Evolutionary conservation across 179 eudicot species (phyloP).

Genomic region (Beta corolliflora): DNA sequence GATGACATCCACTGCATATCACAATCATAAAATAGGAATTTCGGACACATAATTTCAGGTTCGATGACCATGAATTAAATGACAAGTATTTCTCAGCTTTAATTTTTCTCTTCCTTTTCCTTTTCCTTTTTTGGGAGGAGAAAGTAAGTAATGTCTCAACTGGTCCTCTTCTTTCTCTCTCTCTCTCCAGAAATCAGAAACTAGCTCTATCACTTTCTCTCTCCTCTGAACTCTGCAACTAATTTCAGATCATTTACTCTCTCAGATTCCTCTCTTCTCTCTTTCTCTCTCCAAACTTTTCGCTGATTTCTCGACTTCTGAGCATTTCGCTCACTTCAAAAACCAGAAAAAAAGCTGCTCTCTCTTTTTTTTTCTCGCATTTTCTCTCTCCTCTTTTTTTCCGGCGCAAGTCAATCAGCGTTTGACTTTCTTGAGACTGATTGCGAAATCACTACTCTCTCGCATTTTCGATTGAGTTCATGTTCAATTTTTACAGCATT

Average conservation of each 20-base stretch:
- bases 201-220: conserved; percentile 9
- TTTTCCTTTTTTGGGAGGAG: neutral
- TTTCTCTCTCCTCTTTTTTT: neutral
- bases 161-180: neutral
- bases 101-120: neutral
- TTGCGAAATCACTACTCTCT: neutral
- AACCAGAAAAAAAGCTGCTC: neutral
- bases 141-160: neutral
- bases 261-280: conserved; percentile 31
- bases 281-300: conserved; percentile 19
- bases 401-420: conserved; percentile 31
- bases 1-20: too few species aligned
- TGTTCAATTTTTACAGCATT: neutral
- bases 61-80: neutral
- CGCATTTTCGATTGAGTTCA: neutral
- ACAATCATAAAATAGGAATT: too few species aligned
- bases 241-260: conserved; percentile 41
- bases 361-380: neutral
- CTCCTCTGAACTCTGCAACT: conserved; percentile 39
- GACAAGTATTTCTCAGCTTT: neutral
- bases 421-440: conserved; percentile 25
- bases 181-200: neutral
- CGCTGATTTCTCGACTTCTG: conserved; percentile 36
- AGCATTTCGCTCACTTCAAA: conserved; percentile 11
- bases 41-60: neutral